Conservation (phyloP, 1,284 basidiomycete genomes). For the Phlebopus sp. region DNA sequence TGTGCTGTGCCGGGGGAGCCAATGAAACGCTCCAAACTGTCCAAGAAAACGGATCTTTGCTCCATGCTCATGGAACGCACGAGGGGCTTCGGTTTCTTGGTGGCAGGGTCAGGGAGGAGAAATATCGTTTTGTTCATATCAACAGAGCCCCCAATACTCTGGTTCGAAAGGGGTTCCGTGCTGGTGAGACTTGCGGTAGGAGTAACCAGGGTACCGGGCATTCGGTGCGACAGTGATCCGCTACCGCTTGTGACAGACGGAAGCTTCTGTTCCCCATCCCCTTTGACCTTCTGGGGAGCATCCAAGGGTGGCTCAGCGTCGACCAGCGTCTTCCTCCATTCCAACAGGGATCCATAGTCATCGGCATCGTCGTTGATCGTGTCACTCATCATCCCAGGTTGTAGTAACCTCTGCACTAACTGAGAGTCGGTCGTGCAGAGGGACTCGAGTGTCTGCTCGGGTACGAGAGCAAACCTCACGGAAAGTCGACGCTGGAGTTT, state of each 20-base stretch:
- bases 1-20: constrained; percentile 35
- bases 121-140: constrained; percentile 29
- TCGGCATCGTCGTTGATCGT: constrained; percentile 16
- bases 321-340: constrained; percentile 26
- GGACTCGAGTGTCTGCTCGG: constrained; percentile 32
- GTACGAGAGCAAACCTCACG: constrained; percentile 32
- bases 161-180: constrained; percentile 21
- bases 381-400: constrained; percentile 31
- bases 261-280: constrained; percentile 6
- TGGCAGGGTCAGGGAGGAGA: constrained; percentile 16
- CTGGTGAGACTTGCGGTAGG: constrained; percentile 43
- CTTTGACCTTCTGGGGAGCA: neutral
- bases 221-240: constrained; percentile 31
- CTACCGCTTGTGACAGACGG: neutral
- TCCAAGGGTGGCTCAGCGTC: constrained; percentile 1
- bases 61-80: constrained; percentile 50
- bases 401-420: constrained; percentile 31
- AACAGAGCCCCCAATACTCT: constrained; percentile 20
- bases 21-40: constrained; percentile 42
- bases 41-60: constrained; percentile 48
- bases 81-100: constrained; percentile 26
- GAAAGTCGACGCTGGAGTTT: constrained; percentile 21
- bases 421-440: constrained; percentile 27
- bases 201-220: constrained; percentile 53
- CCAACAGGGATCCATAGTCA: constrained; percentile 18